Conservation (phyloP, 371 early-diverging fungal species). For the Mucor lusitanicus region DNA sequence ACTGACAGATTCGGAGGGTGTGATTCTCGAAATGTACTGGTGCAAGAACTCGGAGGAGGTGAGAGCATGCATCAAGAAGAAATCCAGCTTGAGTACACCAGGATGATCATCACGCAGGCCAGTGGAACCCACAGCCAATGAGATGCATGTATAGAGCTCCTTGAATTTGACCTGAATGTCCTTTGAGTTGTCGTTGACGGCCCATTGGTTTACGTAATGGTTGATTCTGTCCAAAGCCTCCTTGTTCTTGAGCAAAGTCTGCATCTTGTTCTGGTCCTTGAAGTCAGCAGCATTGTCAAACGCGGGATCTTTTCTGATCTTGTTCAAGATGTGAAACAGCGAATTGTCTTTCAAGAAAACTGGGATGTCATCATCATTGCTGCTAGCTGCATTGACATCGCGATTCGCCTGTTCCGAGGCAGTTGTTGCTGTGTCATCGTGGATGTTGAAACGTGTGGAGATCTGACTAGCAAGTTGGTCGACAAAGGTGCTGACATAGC, state of each 20-base stretch:
- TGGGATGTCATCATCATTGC: conserved; percentile 5
- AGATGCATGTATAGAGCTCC: conserved; percentile 33
- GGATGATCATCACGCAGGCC: conserved; percentile 31
- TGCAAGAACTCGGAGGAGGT: conserved; percentile 59
- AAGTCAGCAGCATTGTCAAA: conserved; percentile 32
- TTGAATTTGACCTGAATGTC: conserved; percentile 36
- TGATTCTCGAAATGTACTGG: conserved; percentile 27
- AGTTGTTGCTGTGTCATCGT: background rate
- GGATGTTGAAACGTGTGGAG: conserved; percentile 1
- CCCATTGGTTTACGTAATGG: conserved; percentile 35
- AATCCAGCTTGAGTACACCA: conserved; percentile 35
- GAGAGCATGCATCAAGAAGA: conserved; percentile 58
- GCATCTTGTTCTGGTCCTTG: conserved; percentile 18
- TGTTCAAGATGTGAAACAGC: conserved; percentile 25
- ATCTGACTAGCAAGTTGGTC: conserved; percentile 14
- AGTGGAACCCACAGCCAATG: conserved; percentile 30
- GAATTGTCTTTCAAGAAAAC: conserved; percentile 22
- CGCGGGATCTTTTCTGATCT: conserved; percentile 33
- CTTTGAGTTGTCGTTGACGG: conserved; percentile 26
- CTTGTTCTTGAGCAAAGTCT: conserved; percentile 22
- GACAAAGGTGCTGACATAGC: conserved; percentile 4
- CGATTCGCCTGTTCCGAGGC: background rate
- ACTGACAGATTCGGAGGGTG: conserved; percentile 35
- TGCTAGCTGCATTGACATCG: background rate
- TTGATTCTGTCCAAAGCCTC: conserved; percentile 30